These are phyloP conservation scores for Tulasnella sp. DNA, from an alignment of 768 basidiomycete species.

Conservation along the genomic window DNA sequence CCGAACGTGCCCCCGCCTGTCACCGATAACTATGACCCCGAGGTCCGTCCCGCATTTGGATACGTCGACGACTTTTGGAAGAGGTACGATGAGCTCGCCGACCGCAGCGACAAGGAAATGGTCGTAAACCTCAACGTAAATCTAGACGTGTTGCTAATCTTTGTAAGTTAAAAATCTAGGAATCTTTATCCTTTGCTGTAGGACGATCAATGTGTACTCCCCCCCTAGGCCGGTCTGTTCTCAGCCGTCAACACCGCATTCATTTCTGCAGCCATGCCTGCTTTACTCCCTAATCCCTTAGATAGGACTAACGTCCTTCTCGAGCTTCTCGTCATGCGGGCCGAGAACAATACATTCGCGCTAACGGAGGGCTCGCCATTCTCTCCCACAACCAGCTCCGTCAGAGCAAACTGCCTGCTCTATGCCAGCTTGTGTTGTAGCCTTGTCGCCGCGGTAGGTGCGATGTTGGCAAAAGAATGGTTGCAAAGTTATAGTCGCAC, in stretches of 20 bases:
- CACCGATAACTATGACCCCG: background rate
- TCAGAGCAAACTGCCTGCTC: background rate
- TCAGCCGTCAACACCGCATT: background rate
- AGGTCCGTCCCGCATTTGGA: background rate
- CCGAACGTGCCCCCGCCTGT: background rate
- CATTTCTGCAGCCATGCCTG: background rate
- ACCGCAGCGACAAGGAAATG: constrained; percentile 4
- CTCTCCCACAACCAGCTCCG: background rate
- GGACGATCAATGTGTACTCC: too few species aligned
- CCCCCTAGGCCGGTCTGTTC: background rate
- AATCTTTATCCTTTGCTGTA: too few species aligned
- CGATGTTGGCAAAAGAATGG: background rate
- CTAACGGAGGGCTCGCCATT: background rate
- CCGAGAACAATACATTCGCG: background rate
- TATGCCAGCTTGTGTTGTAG: background rate
- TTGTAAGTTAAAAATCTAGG: too few species aligned
- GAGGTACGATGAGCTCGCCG: background rate
- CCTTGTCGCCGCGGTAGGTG: background rate
- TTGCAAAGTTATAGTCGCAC: background rate
- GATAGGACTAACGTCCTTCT: background rate
- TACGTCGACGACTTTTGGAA: background rate
- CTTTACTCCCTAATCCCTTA: background rate
- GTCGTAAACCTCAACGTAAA: background rate
- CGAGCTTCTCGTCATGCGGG: background rate
- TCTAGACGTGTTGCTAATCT: background rate